phyloP scores from a whole-genome alignment of 164 flowering plant species.

The Kalanchoe fedtschenkoi region DNA sequence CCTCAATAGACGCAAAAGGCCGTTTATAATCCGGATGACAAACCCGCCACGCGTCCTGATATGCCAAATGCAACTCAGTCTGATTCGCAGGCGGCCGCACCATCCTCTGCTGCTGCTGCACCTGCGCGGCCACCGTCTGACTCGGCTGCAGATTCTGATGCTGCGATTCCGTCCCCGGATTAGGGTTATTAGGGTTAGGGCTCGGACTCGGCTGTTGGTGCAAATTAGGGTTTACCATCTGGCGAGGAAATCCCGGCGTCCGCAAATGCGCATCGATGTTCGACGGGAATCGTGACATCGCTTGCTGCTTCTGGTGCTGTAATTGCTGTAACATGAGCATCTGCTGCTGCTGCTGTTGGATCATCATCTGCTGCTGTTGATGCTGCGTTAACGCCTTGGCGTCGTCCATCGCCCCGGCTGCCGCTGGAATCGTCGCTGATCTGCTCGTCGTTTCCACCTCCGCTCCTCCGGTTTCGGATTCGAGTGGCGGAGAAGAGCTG shows the following conservation, averaged over 20 bases:
- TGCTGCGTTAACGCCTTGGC: conserved; percentile 12
- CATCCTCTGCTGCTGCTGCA: conserved; percentile 39
- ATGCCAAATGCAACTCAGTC: conserved; percentile 81
- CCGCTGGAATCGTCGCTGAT: neutral
- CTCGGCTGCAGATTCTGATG: conserved; percentile 23
- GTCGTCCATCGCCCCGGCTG: neutral
- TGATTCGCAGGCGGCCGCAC: conserved; percentile 32
- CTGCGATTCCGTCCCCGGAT: conserved; percentile 1
- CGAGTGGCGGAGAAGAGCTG: too few relatives aligned
- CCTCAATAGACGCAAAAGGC: conserved; percentile 81
- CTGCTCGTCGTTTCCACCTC: neutral
- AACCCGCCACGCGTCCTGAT: conserved; percentile 94
- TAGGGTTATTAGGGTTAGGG: conserved; percentile 13
- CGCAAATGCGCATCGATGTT: conserved; percentile 74
- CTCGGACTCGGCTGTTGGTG: conserved; percentile 21
- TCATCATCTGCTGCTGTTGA: conserved; percentile 30
- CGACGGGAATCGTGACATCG: conserved; percentile 79
- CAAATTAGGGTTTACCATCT: conserved; percentile 19
- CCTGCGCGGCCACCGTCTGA: conserved; percentile 24
- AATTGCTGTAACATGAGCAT: conserved; percentile 5
- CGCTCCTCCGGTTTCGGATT: too few relatives aligned
- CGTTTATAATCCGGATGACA: conserved; percentile 92
- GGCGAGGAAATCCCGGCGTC: conserved; percentile 25
- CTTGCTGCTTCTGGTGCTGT: conserved; percentile 8
- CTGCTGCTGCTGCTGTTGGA: conserved; percentile 20